Evolutionary conservation across 306 rosid genomes (phyloP), one percentile per base, ranked within the genome.

Genomic region (Malus sieversii): DNA sequence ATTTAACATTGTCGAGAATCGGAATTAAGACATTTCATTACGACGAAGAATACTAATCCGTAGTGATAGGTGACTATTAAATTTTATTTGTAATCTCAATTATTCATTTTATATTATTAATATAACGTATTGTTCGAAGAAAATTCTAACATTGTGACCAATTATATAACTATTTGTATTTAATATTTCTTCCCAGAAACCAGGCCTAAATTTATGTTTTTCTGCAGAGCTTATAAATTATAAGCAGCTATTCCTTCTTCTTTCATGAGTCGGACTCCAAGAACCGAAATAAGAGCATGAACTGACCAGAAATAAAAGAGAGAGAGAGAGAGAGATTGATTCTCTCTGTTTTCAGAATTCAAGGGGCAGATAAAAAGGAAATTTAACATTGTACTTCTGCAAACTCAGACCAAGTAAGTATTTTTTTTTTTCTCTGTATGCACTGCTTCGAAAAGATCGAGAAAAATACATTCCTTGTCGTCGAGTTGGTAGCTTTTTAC

Each of bases 381-480:
- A 20, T 18, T n/a, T 18, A 72, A 59, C 76, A 29, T 35, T 32
- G 65, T 11, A 8, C 67, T 6, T 1, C 27, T 48, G 22, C n/a
- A 73, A 52, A 27, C 77, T 0, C 48, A 33, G 57, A 33, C 29
- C 70, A 75, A 23, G 84, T 73, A 81, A 74, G 73, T 80, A 33
- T 68, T 60, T 3, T 29, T 27, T 27, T 3, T 1, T 6, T 1
- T 23, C 18, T 10, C 11, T 22, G 55, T 58, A 55, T 64, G 32
- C 23, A 59, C 5, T 10, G 52, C 63, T 33, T 77, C 75, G 66
- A 48, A 59, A 63, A 73, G 76, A 71, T 61, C 75, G 55, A 59
- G 68, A 35, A 53, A 10, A 80, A 22, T 38, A 65, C 58, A 30
- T 59, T 59, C 74, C 70, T 81, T 70, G 70, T 79, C 48, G 66